phyloP scores from a whole-genome alignment of 2,329 filamentous ascomycete species.

The Pestalotiopsis sp. region DNA sequence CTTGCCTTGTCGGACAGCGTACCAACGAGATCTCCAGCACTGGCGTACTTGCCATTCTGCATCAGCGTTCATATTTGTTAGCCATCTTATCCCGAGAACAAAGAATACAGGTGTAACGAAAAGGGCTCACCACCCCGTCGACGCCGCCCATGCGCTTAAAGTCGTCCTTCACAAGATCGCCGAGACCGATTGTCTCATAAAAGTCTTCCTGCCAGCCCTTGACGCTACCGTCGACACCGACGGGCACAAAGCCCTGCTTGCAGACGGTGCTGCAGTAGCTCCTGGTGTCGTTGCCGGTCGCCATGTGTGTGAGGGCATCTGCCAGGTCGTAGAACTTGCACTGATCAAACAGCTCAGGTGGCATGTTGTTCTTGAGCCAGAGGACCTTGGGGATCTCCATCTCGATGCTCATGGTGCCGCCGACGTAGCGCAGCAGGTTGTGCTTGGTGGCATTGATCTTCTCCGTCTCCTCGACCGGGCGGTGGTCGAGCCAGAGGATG shows the following conservation, averaged over 20 bases:
- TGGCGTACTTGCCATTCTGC: constrained; percentile 91
- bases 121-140: constrained; percentile 82
- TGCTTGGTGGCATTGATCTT: constrained; percentile 93
- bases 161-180: constrained; percentile 80
- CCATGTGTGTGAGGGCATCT: constrained; percentile 91
- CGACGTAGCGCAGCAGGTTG: constrained; percentile 92
- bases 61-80: constrained; percentile 17
- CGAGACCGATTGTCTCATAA: constrained; percentile 82
- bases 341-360: constrained; percentile 81
- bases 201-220: constrained; percentile 99
- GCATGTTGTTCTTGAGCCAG: constrained; percentile 99
- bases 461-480: constrained; percentile 86
- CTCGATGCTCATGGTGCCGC: constrained; percentile 97
- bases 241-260: constrained; percentile 94
- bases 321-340: constrained; percentile 98
- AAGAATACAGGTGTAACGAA: constrained; percentile 19
- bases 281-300: constrained; percentile 87
- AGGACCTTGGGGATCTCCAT: constrained; percentile 99
- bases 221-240: constrained; percentile 95
- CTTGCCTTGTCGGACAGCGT: constrained; percentile 83
- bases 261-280: constrained; percentile 97
- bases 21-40: constrained; percentile 89
- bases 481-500: constrained; percentile 96
- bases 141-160: constrained; percentile 95
- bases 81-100: constrained; percentile 23